Evolutionary conservation across 2,329 filamentous ascomycete species (phyloP).

Genomic region (Stemphylium vesicarium): DNA sequence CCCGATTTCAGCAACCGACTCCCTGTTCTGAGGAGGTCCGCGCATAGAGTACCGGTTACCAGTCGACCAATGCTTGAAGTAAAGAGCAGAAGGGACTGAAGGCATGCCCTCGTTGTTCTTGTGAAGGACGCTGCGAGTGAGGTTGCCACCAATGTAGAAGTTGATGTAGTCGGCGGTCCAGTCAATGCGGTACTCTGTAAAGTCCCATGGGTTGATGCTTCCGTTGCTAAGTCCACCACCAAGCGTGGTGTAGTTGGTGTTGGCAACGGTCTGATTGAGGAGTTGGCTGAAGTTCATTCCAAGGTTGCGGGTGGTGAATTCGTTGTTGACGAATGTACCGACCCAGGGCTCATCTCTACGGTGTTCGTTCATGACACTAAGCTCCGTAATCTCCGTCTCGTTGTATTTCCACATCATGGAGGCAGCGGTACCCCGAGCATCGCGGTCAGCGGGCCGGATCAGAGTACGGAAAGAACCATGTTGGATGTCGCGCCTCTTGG

Average conservation of each 20-base stretch:
- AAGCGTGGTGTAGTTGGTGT: slow-evolving; percentile 50
- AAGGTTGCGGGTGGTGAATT: slow-evolving; percentile 47
- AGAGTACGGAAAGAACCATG: slow-evolving; percentile 56
- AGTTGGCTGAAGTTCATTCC: slow-evolving; percentile 52
- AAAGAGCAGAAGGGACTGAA: slow-evolving; percentile 51
- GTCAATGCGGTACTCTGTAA: slow-evolving; percentile 56
- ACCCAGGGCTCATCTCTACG: slow-evolving; percentile 48
- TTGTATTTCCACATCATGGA: slow-evolving; percentile 57
- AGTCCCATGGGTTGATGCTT: slow-evolving; percentile 52
- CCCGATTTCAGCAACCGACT: slow-evolving; percentile 52
- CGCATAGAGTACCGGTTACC: slow-evolving; percentile 54
- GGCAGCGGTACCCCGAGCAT: slow-evolving; percentile 51
- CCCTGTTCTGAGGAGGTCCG: slow-evolving; percentile 50
- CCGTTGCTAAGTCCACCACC: slow-evolving; percentile 37
- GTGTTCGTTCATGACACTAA: slow-evolving; percentile 56
- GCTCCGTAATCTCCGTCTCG: slow-evolving; percentile 50
- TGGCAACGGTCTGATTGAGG: slow-evolving; percentile 30
- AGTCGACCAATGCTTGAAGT: slow-evolving; percentile 58
- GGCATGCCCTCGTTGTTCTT: slow-evolving; percentile 46
- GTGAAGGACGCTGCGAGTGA: slow-evolving; percentile 43
- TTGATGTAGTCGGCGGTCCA: slow-evolving; percentile 54
- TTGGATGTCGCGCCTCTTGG: slow-evolving; percentile 54
- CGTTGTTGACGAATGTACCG: slow-evolving; percentile 47
- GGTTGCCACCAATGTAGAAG: slow-evolving; percentile 52
- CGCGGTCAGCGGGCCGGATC: slow-evolving; percentile 50